Conservation (phyloP, 139 green algal genomes). For the Coelastrella sp. region DNA sequence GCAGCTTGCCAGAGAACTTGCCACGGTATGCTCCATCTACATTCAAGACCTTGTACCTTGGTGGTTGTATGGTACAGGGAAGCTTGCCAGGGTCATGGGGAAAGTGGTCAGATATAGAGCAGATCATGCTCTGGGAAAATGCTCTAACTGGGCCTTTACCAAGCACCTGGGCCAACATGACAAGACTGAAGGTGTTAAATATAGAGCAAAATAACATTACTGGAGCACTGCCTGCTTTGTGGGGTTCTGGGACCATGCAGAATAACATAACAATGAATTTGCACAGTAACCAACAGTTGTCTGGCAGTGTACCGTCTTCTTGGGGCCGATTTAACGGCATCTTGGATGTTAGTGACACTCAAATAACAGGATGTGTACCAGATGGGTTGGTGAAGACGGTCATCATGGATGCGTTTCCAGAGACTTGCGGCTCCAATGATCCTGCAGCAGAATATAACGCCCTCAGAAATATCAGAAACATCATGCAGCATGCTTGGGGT, state of each 20-base stretch:
- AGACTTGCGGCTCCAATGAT: background rate
- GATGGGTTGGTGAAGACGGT: background rate
- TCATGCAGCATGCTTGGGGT: background rate
- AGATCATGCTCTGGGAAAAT: background rate
- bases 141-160: background rate
- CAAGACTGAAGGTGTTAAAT: background rate
- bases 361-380: background rate
- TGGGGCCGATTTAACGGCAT: background rate
- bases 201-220: background rate
- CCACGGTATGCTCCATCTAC: background rate
- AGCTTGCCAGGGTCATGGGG: background rate
- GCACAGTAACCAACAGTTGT: background rate
- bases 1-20: background rate
- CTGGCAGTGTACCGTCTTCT: background rate
- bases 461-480: background rate
- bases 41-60: background rate
- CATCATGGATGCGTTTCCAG: background rate
- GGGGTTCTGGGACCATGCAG: background rate
- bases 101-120: background rate
- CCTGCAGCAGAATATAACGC: background rate
- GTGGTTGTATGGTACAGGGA: background rate
- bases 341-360: background rate
- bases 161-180: background rate
- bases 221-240: background rate
- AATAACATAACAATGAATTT: background rate